Conservation (phyloP, 1,139 yeast genomes). For the Kodamaea plutei region DNA sequence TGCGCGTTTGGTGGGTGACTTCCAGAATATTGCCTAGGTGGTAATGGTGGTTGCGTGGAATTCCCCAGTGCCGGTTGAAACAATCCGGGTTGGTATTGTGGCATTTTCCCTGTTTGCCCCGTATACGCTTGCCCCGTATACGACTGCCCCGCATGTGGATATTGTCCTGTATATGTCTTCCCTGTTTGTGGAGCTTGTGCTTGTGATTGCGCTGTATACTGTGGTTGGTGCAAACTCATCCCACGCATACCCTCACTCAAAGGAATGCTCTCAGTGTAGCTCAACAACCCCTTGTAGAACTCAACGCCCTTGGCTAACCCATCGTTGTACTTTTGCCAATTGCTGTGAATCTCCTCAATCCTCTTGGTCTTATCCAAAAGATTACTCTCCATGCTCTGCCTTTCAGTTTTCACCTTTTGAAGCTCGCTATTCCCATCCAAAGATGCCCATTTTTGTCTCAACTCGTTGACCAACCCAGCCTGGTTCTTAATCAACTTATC, state of each 20-base stretch:
- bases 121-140: no score
- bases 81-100: no score
- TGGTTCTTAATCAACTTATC: slow-evolving; percentile 68
- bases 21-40: no score
- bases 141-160: no score
- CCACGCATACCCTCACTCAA: no score
- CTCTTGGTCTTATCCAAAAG: slow-evolving; percentile 28
- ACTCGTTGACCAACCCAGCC: slow-evolving; percentile 47
- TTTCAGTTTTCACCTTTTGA: slow-evolving; percentile 28
- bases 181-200: slow-evolving; percentile 6
- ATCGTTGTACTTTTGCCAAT: slow-evolving; percentile 54
- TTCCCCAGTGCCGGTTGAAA: no score
- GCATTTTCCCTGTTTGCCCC: no score
- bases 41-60: no score
- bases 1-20: no score
- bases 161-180: no score
- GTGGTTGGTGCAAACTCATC: no score
- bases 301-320: slow-evolving; percentile 60
- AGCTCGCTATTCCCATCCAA: slow-evolving; percentile 46
- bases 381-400: slow-evolving; percentile 7
- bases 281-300: slow-evolving; percentile 57
- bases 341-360: slow-evolving; percentile 48
- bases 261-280: slow-evolving; percentile 34
- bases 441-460: slow-evolving; percentile 56
- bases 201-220: slow-evolving; percentile 8